Base-by-base conservation (phyloP, 768 basidiomycete species). In the Hirschioporus abietinus region DNA sequence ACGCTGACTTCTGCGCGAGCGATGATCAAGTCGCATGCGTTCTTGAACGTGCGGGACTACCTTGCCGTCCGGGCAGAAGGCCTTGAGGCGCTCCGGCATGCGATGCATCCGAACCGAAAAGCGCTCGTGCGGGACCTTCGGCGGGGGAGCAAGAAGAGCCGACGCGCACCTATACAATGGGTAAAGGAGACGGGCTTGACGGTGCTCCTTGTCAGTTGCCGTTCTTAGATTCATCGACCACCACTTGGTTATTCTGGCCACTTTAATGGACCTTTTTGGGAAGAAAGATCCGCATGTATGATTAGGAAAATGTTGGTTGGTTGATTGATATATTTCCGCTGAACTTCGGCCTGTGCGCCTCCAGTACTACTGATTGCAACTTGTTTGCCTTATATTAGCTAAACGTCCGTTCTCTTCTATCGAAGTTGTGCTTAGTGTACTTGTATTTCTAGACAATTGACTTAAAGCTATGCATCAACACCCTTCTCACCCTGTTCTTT, bases 31-130 rank as follows among this genome's bases (percentile, higher is more conserved):
- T 77, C 85, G 7, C 81, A 80, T 57, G 90, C 81, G 0, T 91
- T 92, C 72, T 71, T 93, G 34, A 91, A 91, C 71, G 84, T 93
- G 66, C 81, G 82, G 63, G 90, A 92, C 67, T 93, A 93, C 74
- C 79, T 92, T 66, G 84, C 84, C 20, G 83, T 83, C 35, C 88
- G 92, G 52, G 79, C 78, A 65, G 81, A 87, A 71, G 90, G 90
- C 0, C 85, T 84, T 34, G 81, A 79, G 6, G 89, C 87, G 26
- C 78, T 93, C 35, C 86, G 79, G 65, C 70, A 78, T 58, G 82
- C 87, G 66, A 80, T 93, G 82, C 84, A 88, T 68, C 84, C 88
- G 5, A 89, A 77, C 75, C 82, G 82, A 69, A 82, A 65, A 20
- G 84, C 89, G 0, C 81, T 93, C 64, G 83, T 89, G 65, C 86